Evolutionary conservation across 2,329 filamentous ascomycete genomes (phyloP), one percentile per base, ranked within the genome.

Genomic region (Tricladium varicosporioides): DNA sequence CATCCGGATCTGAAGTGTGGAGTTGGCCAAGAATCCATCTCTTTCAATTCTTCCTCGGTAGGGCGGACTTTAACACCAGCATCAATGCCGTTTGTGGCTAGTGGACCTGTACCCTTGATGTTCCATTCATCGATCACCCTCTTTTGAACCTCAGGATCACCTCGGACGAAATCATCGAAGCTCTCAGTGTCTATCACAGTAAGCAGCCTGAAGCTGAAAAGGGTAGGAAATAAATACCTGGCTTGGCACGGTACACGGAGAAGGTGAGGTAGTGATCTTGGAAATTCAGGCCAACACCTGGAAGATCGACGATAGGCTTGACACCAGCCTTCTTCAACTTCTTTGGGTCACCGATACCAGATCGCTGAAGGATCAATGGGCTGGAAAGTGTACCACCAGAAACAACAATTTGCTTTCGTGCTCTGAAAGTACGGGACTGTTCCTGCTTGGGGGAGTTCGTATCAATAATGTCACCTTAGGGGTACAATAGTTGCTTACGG

Each of bases 131-230:
- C 81, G 59, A 84, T 92, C 7, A 92, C 70, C 75, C 77, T 72
- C 73, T 91, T 87, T 71, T 93, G 89, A 0, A 85, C 79, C 56
- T 86, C 83, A 0, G 88, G 86, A 36, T 87, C 86, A 43, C 89
- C 89, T 49, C 89, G 83, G 8, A 86, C 80, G 68, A 92, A 92
- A 70, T 92, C 89, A 65, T 92, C 89, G 62, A 93, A 93, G 10
- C 84, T 88, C 69, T 93, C 89, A 0, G 84, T 84, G 5, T 86
- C 83, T 5, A 88, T 53, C 55, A 51, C 4, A 27, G 22, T 70
- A 67, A 42, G 71, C 69, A 53, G 36, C 51, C 69, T 66, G 40
- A 67, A 64, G 45, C 69, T 71, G 27, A 69, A 43, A n/a, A 61
- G 18, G 14, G 15, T 19, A n/a, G 31, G 18, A 15, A n/a, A 8